phyloP scores from a whole-genome alignment of 805 yeast species.

The Sungouiozyma ichnusensis region DNA sequence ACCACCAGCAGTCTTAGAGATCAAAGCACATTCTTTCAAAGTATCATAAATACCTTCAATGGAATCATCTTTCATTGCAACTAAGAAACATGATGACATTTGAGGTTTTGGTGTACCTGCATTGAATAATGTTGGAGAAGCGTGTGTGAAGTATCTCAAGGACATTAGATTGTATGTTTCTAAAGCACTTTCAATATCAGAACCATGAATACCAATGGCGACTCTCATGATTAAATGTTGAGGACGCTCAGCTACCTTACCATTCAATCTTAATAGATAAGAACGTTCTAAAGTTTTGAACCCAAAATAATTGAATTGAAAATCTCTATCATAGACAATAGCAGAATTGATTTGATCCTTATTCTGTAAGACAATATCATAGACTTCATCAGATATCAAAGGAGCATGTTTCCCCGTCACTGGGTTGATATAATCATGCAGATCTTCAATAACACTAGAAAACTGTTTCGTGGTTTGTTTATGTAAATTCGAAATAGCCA shows the following conservation, averaged over 20 bases:
- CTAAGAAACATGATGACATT: conserved; percentile 84
- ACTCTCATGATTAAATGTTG: conserved; percentile 88
- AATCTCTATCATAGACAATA: conserved; percentile 69
- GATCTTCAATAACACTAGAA: conserved; percentile 61
- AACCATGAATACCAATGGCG: conserved; percentile 79
- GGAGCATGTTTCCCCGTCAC: conserved; percentile 59
- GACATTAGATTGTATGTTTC: conserved; percentile 90
- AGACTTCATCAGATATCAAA: conserved; percentile 59
- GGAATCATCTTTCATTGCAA: conserved; percentile 89
- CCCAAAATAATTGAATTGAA: conserved; percentile 73
- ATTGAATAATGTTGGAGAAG: conserved; percentile 89
- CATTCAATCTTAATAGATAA: conserved; percentile 57
- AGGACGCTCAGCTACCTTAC: conserved; percentile 76
- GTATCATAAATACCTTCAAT: conserved; percentile 93
- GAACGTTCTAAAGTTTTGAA: conserved; percentile 87
- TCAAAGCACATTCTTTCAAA: conserved; percentile 75
- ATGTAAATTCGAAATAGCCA: conserved; percentile 88
- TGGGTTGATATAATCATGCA: conserved; percentile 74
- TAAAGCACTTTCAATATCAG: conserved; percentile 48
- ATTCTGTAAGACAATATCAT: conserved; percentile 50
- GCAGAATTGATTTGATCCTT: conserved; percentile 61
- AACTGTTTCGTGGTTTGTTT: conserved; percentile 86
- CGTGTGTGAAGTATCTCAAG: conserved; percentile 78
- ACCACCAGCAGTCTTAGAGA: conserved; percentile 94
- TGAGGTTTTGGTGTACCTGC: conserved; percentile 82